These are phyloP conservation scores for Monosporascus sp. DNA, from an alignment of 2,329 filamentous ascomycete species.

Conservation along the genomic window DNA sequence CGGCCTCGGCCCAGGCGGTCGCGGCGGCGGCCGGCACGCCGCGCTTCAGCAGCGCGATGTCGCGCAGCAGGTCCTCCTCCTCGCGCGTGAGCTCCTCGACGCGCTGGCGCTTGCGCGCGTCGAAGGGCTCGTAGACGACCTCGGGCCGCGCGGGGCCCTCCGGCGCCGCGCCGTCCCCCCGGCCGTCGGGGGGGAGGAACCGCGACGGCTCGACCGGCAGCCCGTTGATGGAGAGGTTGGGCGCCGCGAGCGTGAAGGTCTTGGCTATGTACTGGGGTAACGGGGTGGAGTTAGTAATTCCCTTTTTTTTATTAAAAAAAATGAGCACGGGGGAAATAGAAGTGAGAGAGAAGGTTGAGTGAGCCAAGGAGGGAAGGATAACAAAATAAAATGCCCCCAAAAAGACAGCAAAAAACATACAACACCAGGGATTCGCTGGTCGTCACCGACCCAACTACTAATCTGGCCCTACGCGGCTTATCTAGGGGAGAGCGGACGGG, in stretches of 20 bases:
- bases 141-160: constrained; percentile 23
- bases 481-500: constrained; percentile 29
- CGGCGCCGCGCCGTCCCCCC: constrained; percentile 1
- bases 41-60: constrained; percentile 57
- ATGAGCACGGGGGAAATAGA: neutral
- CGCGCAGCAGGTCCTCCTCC: constrained; percentile 60
- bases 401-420: constrained; percentile 24
- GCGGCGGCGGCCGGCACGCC: constrained; percentile 44
- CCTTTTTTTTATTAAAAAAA: no score
- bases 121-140: constrained; percentile 54
- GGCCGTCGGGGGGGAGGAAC: constrained; percentile 29
- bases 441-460: no score
- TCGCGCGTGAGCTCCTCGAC: constrained; percentile 57
- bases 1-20: constrained; percentile 32
- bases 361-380: neutral
- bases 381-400: neutral
- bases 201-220: constrained; percentile 40
- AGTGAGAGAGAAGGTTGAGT: neutral
- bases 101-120: constrained; percentile 52
- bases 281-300: neutral
- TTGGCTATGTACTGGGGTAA: constrained; percentile 52
- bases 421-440: constrained; percentile 30
- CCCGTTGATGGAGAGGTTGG: constrained; percentile 61
- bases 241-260: constrained; percentile 54
- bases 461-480: constrained; percentile 27